Evolutionary conservation across 345 rosid species (phyloP).

Genomic region (Aurinia saxatilis): DNA sequence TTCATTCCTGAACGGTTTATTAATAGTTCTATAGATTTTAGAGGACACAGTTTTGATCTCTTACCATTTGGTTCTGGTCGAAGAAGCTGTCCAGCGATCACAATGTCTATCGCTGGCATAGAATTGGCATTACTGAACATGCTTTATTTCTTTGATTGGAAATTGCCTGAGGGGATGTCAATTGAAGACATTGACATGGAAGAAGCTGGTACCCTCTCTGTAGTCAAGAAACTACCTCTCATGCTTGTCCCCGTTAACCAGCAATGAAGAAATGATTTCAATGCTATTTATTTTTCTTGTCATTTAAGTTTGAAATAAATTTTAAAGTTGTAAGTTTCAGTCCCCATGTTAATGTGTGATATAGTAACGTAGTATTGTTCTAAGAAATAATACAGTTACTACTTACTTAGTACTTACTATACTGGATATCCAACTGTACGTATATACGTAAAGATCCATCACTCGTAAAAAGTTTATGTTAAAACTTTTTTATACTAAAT

Average conservation of each 20-base stretch:
- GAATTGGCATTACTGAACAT: constrained; percentile 9
- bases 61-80: too few relatives aligned
- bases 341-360: too few relatives aligned
- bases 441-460: too few relatives aligned
- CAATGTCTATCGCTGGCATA: neutral
- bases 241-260: neutral
- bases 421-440: too few relatives aligned
- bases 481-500: too few relatives aligned
- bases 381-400: too few relatives aligned
- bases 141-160: constrained; percentile 22
- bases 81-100: constrained; percentile 39
- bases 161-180: constrained; percentile 2
- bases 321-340: too few relatives aligned
- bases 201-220: neutral
- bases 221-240: constrained; percentile 28
- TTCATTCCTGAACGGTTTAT: too few relatives aligned
- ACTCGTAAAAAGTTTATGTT: too few relatives aligned
- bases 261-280: too few relatives aligned
- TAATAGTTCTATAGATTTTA: constrained; percentile 26
- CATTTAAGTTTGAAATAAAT: neutral
- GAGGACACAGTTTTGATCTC: constrained; percentile 33
- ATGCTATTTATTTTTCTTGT: neutral
- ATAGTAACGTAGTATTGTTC: too few relatives aligned
- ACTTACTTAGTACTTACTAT: too few relatives aligned
- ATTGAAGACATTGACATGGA: constrained; percentile 9